Conservation (phyloP, 78 protist species). For the Dictyostelium capitatum region DNA sequence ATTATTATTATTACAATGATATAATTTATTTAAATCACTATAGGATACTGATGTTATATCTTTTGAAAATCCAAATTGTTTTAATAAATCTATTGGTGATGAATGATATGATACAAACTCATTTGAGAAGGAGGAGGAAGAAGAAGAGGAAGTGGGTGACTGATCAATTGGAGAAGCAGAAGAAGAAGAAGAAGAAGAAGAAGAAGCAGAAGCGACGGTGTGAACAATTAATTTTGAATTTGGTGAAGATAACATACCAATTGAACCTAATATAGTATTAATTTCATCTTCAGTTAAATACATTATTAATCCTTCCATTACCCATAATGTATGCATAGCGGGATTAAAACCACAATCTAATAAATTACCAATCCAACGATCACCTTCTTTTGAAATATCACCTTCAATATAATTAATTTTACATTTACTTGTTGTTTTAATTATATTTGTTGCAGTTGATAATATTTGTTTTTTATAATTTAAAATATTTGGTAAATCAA, state of each 20-base stretch:
- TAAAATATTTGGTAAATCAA: constrained; percentile 41
- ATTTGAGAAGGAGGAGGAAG: background rate
- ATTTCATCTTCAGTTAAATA: constrained; percentile 29
- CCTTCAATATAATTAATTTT: background rate
- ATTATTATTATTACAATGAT: constrained; percentile 15
- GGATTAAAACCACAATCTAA: constrained; percentile 29
- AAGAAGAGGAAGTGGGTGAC: background rate
- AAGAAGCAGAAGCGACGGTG: background rate
- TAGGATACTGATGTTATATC: constrained; percentile 8
- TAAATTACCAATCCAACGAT: constrained; percentile 25
- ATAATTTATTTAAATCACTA: constrained; percentile 8
- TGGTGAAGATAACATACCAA: background rate
- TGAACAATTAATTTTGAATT: constrained; percentile 22
- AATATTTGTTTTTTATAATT: constrained; percentile 2
- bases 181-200: background rate
- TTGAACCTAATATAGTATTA: background rate
- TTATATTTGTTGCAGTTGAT: background rate
- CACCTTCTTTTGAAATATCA: background rate
- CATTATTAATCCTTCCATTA: constrained; percentile 58
- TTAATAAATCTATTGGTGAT: constrained; percentile 10
- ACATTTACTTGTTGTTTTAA: background rate
- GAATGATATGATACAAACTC: constrained; percentile 18
- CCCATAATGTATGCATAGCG: constrained; percentile 27
- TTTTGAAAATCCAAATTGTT: constrained; percentile 19
- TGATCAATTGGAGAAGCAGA: background rate